Conservation (phyloP, 2,329 filamentous ascomycete genomes). For the Penicillium sclerotiorum region DNA sequence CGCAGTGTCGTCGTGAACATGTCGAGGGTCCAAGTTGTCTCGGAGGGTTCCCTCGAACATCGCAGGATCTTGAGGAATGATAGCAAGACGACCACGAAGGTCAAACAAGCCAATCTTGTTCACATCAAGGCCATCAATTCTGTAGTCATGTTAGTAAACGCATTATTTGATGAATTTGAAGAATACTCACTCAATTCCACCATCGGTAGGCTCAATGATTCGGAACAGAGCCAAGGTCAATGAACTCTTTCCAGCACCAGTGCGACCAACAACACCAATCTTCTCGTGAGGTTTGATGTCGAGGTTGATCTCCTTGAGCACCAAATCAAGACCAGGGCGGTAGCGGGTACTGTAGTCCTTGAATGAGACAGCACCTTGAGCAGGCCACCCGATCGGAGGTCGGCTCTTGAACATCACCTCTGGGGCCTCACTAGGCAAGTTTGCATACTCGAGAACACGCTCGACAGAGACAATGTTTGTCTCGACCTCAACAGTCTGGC, state of each 20-base stretch:
- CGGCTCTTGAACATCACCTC: conserved; percentile 88
- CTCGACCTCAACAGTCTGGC: conserved; percentile 98
- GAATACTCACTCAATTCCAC: conserved; percentile 63
- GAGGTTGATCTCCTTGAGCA: conserved; percentile 88
- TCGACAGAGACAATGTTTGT: conserved; percentile 99
- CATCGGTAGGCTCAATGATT: conserved; percentile 84
- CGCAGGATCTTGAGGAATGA: conserved; percentile 96
- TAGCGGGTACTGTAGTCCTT: conserved; percentile 94
- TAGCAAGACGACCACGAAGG: conserved; percentile 83
- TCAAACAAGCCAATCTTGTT: conserved; percentile 88
- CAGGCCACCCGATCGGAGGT: conserved; percentile 88
- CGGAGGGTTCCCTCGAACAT: conserved; percentile 91
- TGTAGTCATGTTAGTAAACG: conserved; percentile 36
- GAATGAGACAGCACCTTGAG: conserved; percentile 84
- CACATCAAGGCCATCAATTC: conserved; percentile 87
- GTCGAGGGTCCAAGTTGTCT: conserved; percentile 92
- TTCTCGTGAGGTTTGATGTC: conserved; percentile 96
- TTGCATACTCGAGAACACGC: conserved; percentile 92
- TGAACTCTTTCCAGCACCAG: conserved; percentile 93
- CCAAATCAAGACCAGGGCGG: conserved; percentile 82
- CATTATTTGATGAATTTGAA: conserved; percentile 1
- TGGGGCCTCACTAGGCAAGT: conserved; percentile 87
- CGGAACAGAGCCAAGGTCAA: conserved; percentile 91
- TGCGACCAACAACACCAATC: conserved; percentile 95
- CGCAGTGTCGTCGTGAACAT: conserved; percentile 95